phyloP scores from a whole-genome alignment of 768 basidiomycete species.

The Albatrellus ellisii region DNA sequence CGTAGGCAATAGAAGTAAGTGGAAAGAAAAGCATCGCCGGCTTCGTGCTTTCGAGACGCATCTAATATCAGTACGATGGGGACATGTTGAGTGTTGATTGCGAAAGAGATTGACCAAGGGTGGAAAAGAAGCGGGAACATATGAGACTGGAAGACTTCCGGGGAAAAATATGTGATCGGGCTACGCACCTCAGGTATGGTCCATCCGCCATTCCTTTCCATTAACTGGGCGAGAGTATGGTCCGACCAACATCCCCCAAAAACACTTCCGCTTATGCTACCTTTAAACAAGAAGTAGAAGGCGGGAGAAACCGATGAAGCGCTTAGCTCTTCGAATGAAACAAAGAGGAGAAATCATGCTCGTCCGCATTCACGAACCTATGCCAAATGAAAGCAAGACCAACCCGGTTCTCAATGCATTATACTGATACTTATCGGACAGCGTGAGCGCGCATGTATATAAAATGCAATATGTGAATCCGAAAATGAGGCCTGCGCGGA shows the following conservation, averaged over 20 bases:
- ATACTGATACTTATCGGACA: constrained; percentile 50
- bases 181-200: constrained; percentile 49
- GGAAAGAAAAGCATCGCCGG: constrained; percentile 48
- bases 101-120: not conserved
- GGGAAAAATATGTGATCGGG: too few species aligned
- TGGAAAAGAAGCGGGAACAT: too few species aligned
- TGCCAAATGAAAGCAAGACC: constrained; percentile 62
- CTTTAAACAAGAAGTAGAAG: constrained; percentile 15
- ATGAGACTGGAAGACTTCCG: too few species aligned
- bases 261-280: constrained; percentile 39
- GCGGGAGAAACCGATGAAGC: not conserved
- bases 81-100: too few species aligned
- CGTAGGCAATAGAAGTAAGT: constrained; percentile 50
- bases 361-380: constrained; percentile 28
- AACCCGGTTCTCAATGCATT: constrained; percentile 60
- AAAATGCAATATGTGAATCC: constrained; percentile 57
- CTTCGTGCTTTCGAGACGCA: constrained; percentile 56
- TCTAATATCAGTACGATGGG: too few species aligned
- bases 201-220: constrained; percentile 30
- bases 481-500: constrained; percentile 55
- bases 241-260: constrained; percentile 51
- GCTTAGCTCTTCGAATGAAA: not conserved
- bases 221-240: constrained; percentile 28
- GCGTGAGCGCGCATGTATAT: constrained; percentile 65
- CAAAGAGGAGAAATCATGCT: not conserved